These are phyloP conservation scores for Oryza punctata DNA, from an alignment of 176 grass and related monocot species.

Conservation along the genomic window DNA sequence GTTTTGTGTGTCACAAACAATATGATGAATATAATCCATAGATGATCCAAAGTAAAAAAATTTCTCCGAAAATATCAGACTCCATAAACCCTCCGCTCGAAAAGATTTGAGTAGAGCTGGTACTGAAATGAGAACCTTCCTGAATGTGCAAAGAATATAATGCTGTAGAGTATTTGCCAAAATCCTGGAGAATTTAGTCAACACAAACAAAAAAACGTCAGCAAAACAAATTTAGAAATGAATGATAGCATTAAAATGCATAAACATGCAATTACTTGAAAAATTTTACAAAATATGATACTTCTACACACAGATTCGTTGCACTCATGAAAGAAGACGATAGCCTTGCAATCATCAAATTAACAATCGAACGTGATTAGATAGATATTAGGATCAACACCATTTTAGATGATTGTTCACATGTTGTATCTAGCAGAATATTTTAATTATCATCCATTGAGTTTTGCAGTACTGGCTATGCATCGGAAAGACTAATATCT, in stretches of 20 bases:
- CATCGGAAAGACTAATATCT: slow-evolving; percentile 1
- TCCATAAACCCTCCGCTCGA: slow-evolving; percentile 86
- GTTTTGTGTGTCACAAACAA: slow-evolving; percentile 32
- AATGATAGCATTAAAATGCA: neutral
- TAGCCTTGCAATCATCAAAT: slow-evolving; percentile 17
- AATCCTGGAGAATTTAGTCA: slow-evolving; percentile 61
- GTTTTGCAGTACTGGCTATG: neutral
- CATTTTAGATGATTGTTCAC: slow-evolving; percentile 1
- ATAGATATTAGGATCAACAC: slow-evolving; percentile 1
- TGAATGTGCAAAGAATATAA: slow-evolving; percentile 85
- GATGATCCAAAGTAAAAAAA: slow-evolving; percentile 85
- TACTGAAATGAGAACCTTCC: slow-evolving; percentile 91
- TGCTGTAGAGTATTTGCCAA: slow-evolving; percentile 87
- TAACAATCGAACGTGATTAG: neutral
- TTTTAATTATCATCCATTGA: neutral
- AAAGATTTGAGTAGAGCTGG: slow-evolving; percentile 84
- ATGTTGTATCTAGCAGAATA: slow-evolving; percentile 27
- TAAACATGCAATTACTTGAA: slow-evolving; percentile 16
- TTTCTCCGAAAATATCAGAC: slow-evolving; percentile 91
- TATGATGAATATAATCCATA: slow-evolving; percentile 43
- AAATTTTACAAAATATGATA: neutral
- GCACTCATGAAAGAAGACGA: neutral
- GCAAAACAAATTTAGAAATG: slow-evolving; percentile 33
- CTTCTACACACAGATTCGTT: neutral
- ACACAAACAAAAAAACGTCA: slow-evolving; percentile 17